phyloP scores from a whole-genome alignment of 176 grass and related monocot genomes.

The Chloris gayana region DNA sequence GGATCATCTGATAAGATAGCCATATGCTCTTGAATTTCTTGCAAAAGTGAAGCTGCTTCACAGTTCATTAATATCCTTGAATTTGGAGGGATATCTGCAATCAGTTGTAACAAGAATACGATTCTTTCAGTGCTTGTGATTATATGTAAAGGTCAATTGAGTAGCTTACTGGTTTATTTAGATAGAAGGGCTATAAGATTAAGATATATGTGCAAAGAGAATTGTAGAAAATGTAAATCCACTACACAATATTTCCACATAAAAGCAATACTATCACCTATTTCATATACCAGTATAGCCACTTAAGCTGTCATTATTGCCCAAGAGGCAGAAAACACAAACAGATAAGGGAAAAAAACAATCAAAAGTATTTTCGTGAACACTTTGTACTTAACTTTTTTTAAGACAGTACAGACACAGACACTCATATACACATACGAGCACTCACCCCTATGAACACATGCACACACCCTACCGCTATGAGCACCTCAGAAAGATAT shows the following conservation, averaged over 20 bases:
- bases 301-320: neutral
- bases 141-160: slow-evolving; percentile 12
- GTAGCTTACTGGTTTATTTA: slow-evolving; percentile 17
- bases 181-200: slow-evolving; percentile 24
- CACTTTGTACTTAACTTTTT: neutral
- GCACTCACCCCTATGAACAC: no score
- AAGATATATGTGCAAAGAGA: neutral
- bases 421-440: no score
- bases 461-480: no score
- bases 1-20: slow-evolving; percentile 91
- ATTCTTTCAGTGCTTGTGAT: neutral
- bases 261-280: neutral
- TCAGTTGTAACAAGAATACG: slow-evolving; percentile 32
- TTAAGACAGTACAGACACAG: no score
- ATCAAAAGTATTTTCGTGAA: neutral
- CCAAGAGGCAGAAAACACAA: neutral
- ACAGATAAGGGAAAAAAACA: neutral
- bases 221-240: neutral
- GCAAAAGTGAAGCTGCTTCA: slow-evolving; percentile 79
- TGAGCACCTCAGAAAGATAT: no score
- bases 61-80: slow-evolving; percentile 81
- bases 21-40: slow-evolving; percentile 93
- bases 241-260: slow-evolving; percentile 16
- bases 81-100: slow-evolving; percentile 75
- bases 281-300: neutral